Percentiles rank a stretch among this genome's conserved stretches.
phyloP scores from a whole-genome alignment of 441 rosid species.

The Heliophila coronopifolia region DNA sequence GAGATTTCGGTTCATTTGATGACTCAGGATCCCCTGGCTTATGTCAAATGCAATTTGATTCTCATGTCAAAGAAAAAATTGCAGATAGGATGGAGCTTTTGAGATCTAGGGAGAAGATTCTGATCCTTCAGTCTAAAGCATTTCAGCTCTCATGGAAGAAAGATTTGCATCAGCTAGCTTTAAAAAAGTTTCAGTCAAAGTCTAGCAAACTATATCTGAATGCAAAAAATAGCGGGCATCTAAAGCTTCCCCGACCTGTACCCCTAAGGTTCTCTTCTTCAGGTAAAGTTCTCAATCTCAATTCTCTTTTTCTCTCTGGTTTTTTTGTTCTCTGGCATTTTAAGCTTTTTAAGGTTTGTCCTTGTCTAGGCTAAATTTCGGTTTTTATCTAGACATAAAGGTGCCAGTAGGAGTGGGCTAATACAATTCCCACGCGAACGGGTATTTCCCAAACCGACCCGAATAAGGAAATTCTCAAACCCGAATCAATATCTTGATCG shows the following conservation, averaged over 20 bases:
- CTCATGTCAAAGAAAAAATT: constrained; percentile 43
- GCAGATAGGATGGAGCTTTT: constrained; percentile 37
- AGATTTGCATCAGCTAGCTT: constrained; percentile 52
- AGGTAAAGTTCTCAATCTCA: constrained; percentile 38
- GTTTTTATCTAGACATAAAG: background rate
- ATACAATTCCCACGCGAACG: too few relatives aligned
- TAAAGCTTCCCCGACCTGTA: constrained; percentile 57
- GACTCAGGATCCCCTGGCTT: constrained; percentile 26
- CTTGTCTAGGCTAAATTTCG: background rate
- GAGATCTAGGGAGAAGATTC: constrained; percentile 72
- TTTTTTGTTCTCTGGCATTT: background rate
- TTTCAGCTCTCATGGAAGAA: constrained; percentile 79
- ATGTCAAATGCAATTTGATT: constrained; percentile 31
- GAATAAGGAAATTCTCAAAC: too few relatives aligned
- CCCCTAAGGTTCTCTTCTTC: constrained; percentile 61
- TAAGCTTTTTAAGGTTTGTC: background rate
- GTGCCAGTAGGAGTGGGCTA: too few relatives aligned
- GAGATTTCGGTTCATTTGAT: constrained; percentile 32
- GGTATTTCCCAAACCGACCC: too few relatives aligned
- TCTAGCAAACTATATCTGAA: constrained; percentile 56
- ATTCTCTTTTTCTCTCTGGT: constrained; percentile 8
- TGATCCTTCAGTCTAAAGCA: constrained; percentile 71
- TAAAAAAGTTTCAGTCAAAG: constrained; percentile 51
- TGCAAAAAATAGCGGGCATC: constrained; percentile 38
- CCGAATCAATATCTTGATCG: too few relatives aligned